phyloP scores from a whole-genome alignment of 2,329 filamentous ascomycete species.

The Ascochyta clinopodiicola region DNA sequence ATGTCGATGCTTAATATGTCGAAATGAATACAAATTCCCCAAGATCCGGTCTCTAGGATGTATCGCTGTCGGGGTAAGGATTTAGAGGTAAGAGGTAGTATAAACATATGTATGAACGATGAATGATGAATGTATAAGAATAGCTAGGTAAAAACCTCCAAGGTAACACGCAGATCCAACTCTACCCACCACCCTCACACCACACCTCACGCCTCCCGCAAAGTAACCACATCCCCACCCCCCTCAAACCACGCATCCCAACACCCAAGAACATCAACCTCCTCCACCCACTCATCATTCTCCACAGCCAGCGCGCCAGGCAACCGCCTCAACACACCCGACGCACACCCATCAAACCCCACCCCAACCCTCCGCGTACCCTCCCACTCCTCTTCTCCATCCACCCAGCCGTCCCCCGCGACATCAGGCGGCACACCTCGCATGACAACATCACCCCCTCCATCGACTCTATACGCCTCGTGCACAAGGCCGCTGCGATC shows the following conservation, averaged over 20 bases:
- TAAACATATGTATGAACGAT: no score
- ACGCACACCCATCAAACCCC: slow-evolving; percentile 33
- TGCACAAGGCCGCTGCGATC: slow-evolving; percentile 38
- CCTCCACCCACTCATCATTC: slow-evolving; percentile 38
- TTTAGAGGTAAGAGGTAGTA: no score
- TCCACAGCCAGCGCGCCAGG: slow-evolving; percentile 36
- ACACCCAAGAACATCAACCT: slow-evolving; percentile 34
- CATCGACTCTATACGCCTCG: slow-evolving; percentile 15
- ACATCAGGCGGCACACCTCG: neutral
- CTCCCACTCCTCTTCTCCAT: slow-evolving; percentile 6
- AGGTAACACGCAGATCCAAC: neutral
- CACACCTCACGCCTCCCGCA: slow-evolving; percentile 11
- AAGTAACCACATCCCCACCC: slow-evolving; percentile 36
- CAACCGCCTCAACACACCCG: slow-evolving; percentile 21
- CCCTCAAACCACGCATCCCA: slow-evolving; percentile 39
- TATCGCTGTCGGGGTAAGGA: no score
- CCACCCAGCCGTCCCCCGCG: no score
- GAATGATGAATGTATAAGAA: no score
- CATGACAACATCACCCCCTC: slow-evolving; percentile 23
- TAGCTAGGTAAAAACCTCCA: no score
- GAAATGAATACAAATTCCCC: no score
- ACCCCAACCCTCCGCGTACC: slow-evolving; percentile 4
- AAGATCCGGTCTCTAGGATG: no score
- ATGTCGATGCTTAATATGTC: no score
- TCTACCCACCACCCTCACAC: neutral